These are phyloP conservation scores for Eimeria tenella DNA, from an alignment of 169 alveolate species.

Conservation along the genomic window DNA sequence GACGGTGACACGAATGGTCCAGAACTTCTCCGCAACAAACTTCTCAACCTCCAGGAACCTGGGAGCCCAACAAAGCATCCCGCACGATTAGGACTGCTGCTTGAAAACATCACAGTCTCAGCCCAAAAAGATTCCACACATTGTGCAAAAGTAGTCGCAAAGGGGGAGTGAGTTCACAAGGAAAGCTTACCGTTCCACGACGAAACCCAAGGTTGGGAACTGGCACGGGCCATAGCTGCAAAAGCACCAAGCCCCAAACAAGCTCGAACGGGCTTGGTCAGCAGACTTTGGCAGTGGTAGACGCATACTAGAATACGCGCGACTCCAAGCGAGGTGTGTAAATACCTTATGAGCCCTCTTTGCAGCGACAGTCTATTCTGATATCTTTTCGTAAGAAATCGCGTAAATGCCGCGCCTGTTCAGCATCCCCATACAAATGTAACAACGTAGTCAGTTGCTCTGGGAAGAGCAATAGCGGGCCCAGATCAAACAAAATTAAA, in stretches of 20 bases:
- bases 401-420: conserved; percentile 93
- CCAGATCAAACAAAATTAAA: not conserved
- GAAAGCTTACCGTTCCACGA: conserved; percentile 93
- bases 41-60: conserved; percentile 90
- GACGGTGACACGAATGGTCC: conserved; percentile 92
- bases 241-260: not conserved
- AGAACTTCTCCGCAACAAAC: conserved; percentile 94
- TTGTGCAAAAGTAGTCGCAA: not conserved
- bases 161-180: no score
- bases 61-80: not conserved
- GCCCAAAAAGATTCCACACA: no score
- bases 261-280: not conserved
- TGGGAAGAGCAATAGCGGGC: not conserved
- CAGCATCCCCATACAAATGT: not conserved
- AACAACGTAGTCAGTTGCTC: not conserved
- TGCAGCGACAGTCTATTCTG: conserved; percentile 80
- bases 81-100: no score
- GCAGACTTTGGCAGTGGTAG: not conserved
- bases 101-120: no score
- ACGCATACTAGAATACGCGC: not conserved
- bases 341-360: conserved; percentile 48
- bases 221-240: conserved; percentile 99
- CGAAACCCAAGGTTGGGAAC: conserved; percentile 99
- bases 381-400: conserved; percentile 92
- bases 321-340: not conserved